Base-by-base conservation (phyloP, 805 yeast species). In the Scheffersomyces ergatensis region DNA sequence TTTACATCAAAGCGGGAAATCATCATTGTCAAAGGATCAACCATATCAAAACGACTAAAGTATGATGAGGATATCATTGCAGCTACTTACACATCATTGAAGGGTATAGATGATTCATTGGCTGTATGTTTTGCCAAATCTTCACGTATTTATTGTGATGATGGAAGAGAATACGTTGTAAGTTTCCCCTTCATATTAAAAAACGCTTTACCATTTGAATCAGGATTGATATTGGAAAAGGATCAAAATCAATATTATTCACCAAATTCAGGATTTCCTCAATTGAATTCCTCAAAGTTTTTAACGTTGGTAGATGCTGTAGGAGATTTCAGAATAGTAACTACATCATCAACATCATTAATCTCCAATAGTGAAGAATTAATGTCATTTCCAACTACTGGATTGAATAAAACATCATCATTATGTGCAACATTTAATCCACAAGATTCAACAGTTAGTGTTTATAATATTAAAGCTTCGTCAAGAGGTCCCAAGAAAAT, bases 231-330 rank as follows among this genome's bases (percentile, higher is more conserved):
- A 0, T 51, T 86, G 17, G 86, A 85, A 51, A 66, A 80, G 29
- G 74, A 70, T 36, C 50, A 51, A 21, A 44, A 48, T 16, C 53
- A 40, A n/a, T 13, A 17, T 9, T 7, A 18, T 11, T 19, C 20
- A 15, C 14, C 20, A 1, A 33, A 9, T 18, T 26, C 46, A 3
- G 21, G 45, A 13, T 33, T 43, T 6, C 25, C 48, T 14, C 32
- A 36, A 25, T 44, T 62, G 17, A 56, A 45, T 40, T 46, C 57
- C 33, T 69, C 62, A 30, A 54, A 66, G 38, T 84, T 86, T 49
- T 67, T 88, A 39, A 80, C 95, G 0, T 56, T 89, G 43, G 72
- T 81, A 1, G 95, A 87, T 55, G 92, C 96, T 0, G 63, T 84
- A 45, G 77, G 79, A 2, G 93, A 87, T 3, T 72, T 86, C 42